Conservation (phyloP, 139 green algal species). For the Axilococcus clingmanii region DNA sequence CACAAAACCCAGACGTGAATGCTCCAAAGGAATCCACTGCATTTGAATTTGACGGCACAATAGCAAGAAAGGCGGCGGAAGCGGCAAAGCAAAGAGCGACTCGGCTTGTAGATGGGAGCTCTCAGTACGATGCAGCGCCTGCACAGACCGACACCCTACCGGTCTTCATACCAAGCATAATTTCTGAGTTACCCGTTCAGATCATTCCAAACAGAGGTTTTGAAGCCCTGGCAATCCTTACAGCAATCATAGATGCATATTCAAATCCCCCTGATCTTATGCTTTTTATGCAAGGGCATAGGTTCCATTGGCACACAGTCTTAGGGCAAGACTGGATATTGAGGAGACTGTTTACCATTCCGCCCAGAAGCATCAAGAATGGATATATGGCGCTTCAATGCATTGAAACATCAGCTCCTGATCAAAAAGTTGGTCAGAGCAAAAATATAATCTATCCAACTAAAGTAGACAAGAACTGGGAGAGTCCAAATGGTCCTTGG, state of each 20-base stretch:
- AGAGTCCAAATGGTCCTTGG: background rate
- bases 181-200: background rate
- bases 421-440: background rate
- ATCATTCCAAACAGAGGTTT: slow-evolving; percentile 1
- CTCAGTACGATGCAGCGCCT: background rate
- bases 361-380: background rate
- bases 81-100: background rate
- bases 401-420: too few relatives aligned
- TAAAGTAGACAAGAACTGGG: background rate
- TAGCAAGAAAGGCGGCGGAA: background rate
- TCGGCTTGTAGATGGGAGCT: too few relatives aligned
- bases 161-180: background rate
- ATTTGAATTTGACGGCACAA: too few relatives aligned
- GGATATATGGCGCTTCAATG: background rate
- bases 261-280: slow-evolving; percentile 1
- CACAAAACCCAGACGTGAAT: too few relatives aligned
- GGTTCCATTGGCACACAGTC: slow-evolving; percentile 1
- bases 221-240: background rate
- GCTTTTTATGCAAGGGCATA: slow-evolving; percentile 3
- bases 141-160: too few relatives aligned
- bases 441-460: background rate
- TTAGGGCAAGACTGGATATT: slow-evolving; percentile 4
- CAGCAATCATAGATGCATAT: slow-evolving; percentile 1
- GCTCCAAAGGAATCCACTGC: too few relatives aligned
- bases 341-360: background rate